Evolutionary conservation across 2,329 filamentous ascomycete species (phyloP).

Genomic region (Emmonsia crescens): DNA sequence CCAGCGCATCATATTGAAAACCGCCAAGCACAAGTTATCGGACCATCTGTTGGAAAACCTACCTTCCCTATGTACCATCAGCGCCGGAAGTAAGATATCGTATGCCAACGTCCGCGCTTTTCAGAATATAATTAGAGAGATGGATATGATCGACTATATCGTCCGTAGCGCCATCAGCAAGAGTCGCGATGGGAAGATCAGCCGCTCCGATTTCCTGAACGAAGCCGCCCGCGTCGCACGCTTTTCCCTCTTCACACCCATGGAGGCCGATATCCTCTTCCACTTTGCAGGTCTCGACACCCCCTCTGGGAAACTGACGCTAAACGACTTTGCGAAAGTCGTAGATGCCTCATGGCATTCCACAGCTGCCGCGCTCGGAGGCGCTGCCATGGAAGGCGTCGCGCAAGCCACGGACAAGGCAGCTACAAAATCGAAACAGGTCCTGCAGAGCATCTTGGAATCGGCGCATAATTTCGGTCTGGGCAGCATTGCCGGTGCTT

Average conservation of each 20-base stretch:
- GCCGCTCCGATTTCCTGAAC: conserved; percentile 84
- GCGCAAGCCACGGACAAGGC: conserved; percentile 40
- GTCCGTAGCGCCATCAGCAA: conserved; percentile 75
- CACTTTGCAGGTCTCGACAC: conserved; percentile 93
- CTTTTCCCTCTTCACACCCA: conserved; percentile 93
- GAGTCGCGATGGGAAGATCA: conserved; percentile 85
- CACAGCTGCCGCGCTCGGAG: conserved; percentile 47
- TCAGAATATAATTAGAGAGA: conserved; percentile 94
- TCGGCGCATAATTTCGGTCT: conserved; percentile 84
- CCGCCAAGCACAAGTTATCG: conserved; percentile 88
- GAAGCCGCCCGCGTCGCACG: conserved; percentile 84
- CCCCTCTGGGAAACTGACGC: conserved; percentile 69
- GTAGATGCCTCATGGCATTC: conserved; percentile 80
- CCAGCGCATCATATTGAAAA: conserved; percentile 90
- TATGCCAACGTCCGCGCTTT: conserved; percentile 97
- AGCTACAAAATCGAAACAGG: conserved; percentile 44
- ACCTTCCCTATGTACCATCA: conserved; percentile 89
- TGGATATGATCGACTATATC: conserved; percentile 93
- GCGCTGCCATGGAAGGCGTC: conserved; percentile 32
- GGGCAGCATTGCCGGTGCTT: conserved; percentile 83
- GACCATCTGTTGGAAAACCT: conserved; percentile 90
- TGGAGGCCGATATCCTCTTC: conserved; percentile 98
- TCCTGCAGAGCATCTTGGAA: conserved; percentile 57
- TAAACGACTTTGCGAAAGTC: conserved; percentile 85
- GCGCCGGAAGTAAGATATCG: conserved; percentile 80